These are phyloP conservation scores for Hyaloraphidium curvatum DNA, from an alignment of 192 early-diverging fungal species.

Conservation along the genomic window DNA sequence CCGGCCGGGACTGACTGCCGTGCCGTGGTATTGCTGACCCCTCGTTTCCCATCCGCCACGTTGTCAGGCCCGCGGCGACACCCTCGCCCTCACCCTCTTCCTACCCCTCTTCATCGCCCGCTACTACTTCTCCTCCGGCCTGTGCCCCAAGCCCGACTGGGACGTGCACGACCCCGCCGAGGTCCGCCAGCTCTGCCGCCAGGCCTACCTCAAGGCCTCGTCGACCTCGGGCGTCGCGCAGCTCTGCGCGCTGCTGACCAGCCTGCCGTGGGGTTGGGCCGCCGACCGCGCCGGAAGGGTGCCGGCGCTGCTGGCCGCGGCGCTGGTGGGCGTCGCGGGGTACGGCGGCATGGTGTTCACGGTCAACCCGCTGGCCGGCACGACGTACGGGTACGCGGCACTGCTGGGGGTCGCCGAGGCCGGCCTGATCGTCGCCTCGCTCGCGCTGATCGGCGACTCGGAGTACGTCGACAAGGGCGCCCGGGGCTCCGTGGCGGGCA, in stretches of 20 bases:
- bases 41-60: too few relatives aligned
- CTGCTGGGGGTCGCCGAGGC: conserved; percentile 31
- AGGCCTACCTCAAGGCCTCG: conserved; percentile 20
- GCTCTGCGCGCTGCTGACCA: conserved; percentile 36
- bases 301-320: conserved; percentile 14
- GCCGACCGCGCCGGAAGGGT: neutral
- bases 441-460: conserved; percentile 33
- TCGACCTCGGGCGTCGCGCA: conserved; percentile 32
- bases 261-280: conserved; percentile 18
- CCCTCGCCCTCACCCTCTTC: conserved; percentile 43
- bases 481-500: conserved; percentile 41
- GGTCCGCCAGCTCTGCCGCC: conserved; percentile 14
- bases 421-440: conserved; percentile 35
- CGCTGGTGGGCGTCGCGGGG: conserved; percentile 23
- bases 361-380: conserved; percentile 17
- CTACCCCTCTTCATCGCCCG: conserved; percentile 38
- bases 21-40: too few relatives aligned
- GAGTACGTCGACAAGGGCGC: conserved; percentile 21
- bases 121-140: conserved; percentile 32
- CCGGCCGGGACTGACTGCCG: too few relatives aligned
- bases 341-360: conserved; percentile 28
- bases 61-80: conserved; percentile 40
- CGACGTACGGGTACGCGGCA: too few relatives aligned
- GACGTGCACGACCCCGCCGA: conserved; percentile 10
- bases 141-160: conserved; percentile 15